These are phyloP conservation scores for Stagonosporopsis vannaccii DNA, from an alignment of 2,329 filamentous ascomycete species.

Conservation along the genomic window DNA sequence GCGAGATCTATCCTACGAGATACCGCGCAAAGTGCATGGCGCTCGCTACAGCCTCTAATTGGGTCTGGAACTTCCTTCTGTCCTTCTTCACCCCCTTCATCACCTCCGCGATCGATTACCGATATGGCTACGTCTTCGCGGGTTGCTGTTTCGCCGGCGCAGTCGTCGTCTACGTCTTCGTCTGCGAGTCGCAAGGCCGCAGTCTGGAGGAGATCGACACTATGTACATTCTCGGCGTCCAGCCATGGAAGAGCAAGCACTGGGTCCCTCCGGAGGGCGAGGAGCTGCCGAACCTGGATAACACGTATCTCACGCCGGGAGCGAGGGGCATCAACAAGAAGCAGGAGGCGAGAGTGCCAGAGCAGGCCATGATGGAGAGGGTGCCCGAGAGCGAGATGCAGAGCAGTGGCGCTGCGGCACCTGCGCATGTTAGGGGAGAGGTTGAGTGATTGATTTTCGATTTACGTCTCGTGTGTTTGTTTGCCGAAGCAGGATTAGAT, in stretches of 20 bases:
- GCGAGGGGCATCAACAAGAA: constrained; percentile 46
- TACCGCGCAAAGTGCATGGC: constrained; percentile 56
- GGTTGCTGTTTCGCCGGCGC: constrained; percentile 72
- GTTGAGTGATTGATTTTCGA: constrained; percentile 4
- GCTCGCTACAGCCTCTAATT: constrained; percentile 55
- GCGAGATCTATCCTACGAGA: constrained; percentile 69
- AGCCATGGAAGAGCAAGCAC: constrained; percentile 34
- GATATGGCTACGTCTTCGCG: constrained; percentile 79
- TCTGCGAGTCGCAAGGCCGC: constrained; percentile 76
- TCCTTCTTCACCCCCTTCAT: constrained; percentile 84
- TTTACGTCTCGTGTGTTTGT: no score
- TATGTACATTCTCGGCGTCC: constrained; percentile 71
- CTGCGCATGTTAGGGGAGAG: background rate
- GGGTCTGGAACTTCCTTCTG: constrained; percentile 54
- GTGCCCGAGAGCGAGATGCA: constrained; percentile 19
- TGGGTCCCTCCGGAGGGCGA: constrained; percentile 55
- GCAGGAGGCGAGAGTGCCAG: constrained; percentile 39
- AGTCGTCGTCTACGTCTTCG: constrained; percentile 76
- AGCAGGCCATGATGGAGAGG: constrained; percentile 32
- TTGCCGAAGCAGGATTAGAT: no score
- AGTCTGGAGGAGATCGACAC: constrained; percentile 80
- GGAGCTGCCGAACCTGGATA: constrained; percentile 43
- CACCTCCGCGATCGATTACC: constrained; percentile 72
- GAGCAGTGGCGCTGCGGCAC: constrained; percentile 16
- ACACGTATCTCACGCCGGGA: constrained; percentile 44